Base-by-base conservation (phyloP, 2,329 filamentous ascomycete species). In the Catunica adiposa region DNA sequence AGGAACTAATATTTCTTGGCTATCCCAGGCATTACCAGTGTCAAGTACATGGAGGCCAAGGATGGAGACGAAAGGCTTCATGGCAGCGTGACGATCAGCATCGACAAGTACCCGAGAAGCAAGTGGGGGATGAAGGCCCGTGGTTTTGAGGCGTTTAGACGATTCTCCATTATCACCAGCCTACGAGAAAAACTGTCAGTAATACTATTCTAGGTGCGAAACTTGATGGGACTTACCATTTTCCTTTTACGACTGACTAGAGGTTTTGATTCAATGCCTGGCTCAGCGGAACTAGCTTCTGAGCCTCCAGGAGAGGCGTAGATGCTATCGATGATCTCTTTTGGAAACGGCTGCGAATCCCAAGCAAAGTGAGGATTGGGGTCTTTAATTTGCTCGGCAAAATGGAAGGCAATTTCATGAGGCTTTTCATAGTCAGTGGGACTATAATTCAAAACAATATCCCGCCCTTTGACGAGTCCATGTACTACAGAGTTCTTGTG, bases 301-400 rank as follows among this genome's bases (percentile, higher is more conserved):
- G 56, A 44, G n/a, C 34, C 56, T 15, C 34, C 70, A 1, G 66
- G 70, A 0, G 71, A 70, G 56, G 63, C 65, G 38, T 66, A 61
- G 62, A 67, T 79, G 31, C 70, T 64, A 46, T 78, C 73, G 22
- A 79, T 69, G 2, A 78, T 68, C 0, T 71, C 65, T 1, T 71
- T 69, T 0, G 76, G 75, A 1, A 80, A 62, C 2, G 66, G 59
- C 7, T 72, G 68, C 1, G 74, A 70, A 14, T 72, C 69, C 72
- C 73, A 80, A 3, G 66, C 63, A 40, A 77, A 67, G 7, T 66
- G 66, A 38, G 60, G 62, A 47, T 61, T 69, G 42, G 62, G 68
- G 56, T 61, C 67, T 52, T 71, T 70, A 9, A 78, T 61, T 53
- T 72, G 72, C 25, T 69, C 66, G 15, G 69, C 66, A 61, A 80